Evolutionary conservation across 768 basidiomycete genomes (phyloP), one percentile per base, ranked within the genome.

Genomic region (Lactarius hengduanensis): DNA sequence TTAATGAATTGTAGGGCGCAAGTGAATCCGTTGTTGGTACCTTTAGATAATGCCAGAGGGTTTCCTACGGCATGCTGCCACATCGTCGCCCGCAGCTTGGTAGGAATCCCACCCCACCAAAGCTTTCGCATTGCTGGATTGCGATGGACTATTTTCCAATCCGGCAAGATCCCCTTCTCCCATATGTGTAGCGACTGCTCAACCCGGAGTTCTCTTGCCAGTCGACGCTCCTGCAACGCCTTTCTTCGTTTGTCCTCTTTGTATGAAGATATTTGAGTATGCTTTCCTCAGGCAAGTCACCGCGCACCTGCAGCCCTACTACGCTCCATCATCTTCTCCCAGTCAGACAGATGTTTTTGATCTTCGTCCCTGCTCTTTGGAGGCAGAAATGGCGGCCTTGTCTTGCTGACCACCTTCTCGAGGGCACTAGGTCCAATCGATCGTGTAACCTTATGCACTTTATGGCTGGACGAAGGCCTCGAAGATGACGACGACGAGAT

Each of bases 41-140:
- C 91, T 88, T 90, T 94, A 75, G 86, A 87, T 61, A 96, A 76
- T 18, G 92, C 87, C 54, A 96, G 79, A 30, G 85, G 79, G 73
- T 96, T 96, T 9, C 94, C 94, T 18, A 90, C 85, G n/a, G 89
- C 92, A 60, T 82, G 82, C 74, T 91, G 86, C 94, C 94, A 96
- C 80, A 96, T 83, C 1, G 81, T 74, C 4, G 90, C 89, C 38
- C 94, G 84, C 62, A 93, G 76, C 73, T 91, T 90, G 0, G 89
- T 83, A 2, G 94, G 94, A 70, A 95, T 91, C 3, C 94, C 94
- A 36, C 81, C 81, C 93, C 93, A 94, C 94, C 94, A 96, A 10
- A 95, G 72, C 72, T 81, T 85, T 38, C 89, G 84, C 61, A 94
- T 77, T 11, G 76, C 76, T 0, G 88, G 80, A 67, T 91, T 86